Evolutionary conservation across 176 grass and related monocot species (phyloP).

Genomic region (Areca catechu): DNA sequence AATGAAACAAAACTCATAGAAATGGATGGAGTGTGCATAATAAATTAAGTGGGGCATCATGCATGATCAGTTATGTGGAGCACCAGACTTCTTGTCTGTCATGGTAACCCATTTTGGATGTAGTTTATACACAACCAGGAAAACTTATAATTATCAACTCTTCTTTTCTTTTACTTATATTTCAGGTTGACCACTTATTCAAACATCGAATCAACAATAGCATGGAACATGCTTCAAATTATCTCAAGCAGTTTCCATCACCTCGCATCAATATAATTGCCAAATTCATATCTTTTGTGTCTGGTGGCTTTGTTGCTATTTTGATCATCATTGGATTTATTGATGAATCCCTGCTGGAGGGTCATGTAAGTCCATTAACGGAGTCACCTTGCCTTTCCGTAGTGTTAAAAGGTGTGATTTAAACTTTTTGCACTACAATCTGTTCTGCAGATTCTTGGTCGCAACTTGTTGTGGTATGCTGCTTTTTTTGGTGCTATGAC

Average conservation of each 20-base stretch:
- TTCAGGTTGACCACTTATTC: slow-evolving; percentile 94
- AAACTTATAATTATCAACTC: not conserved
- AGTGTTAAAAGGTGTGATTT: not conserved
- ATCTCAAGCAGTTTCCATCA: slow-evolving; percentile 92
- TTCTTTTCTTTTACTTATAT: not conserved
- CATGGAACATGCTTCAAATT: slow-evolving; percentile 74
- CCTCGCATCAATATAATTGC: slow-evolving; percentile 83
- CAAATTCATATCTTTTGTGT: slow-evolving; percentile 96
- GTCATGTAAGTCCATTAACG: slow-evolving; percentile 53
- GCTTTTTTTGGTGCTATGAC: slow-evolving; percentile 96
- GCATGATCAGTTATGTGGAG: too few species aligned
- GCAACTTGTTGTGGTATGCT: slow-evolving; percentile 96
- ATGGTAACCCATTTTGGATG: too few species aligned
- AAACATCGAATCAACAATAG: slow-evolving; percentile 92
- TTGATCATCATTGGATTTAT: slow-evolving; percentile 90
- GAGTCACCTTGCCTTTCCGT: slow-evolving; percentile 1
- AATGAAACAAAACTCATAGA: too few species aligned
- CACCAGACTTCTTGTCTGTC: too few species aligned
- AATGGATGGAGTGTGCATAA: too few species aligned
- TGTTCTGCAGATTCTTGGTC: slow-evolving; percentile 58
- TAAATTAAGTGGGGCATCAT: too few species aligned
- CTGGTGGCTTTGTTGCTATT: slow-evolving; percentile 87
- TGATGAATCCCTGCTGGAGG: slow-evolving; percentile 86
- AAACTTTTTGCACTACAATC: slow-evolving; percentile 12
- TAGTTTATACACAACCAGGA: too few species aligned